A percentile compares a stretch with the other conserved stretches of the same genome.
Conservation (phyloP, 169 alveolate species). For the Eimeria falciformis region DNA sequence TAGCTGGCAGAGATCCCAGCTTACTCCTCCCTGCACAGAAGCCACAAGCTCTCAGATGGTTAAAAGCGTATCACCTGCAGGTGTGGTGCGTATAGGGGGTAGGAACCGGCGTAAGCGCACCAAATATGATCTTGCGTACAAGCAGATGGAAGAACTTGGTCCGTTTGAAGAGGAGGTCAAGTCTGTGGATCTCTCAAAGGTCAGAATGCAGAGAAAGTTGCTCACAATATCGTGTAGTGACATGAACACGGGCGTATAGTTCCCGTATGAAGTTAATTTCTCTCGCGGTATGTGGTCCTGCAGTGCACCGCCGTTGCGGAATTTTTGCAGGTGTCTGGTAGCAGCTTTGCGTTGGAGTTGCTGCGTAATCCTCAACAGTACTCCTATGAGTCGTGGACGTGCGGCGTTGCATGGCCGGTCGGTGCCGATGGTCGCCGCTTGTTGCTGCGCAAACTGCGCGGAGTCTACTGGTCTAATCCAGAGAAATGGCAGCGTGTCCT, state of each 20-base stretch:
- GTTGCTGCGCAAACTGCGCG: conserved; percentile 78
- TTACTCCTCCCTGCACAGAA: conserved; percentile 18
- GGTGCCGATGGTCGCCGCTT: conserved; percentile 82
- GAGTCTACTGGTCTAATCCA: conserved; percentile 77
- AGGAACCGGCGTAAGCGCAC: conserved; percentile 77
- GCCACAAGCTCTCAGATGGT: conserved; percentile 67
- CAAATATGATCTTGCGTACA: conserved; percentile 78
- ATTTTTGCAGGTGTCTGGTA: conserved; percentile 65
- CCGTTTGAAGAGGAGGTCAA: conserved; percentile 78
- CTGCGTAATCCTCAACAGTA: conserved; percentile 75
- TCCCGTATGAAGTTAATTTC: no score
- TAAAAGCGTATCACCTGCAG: conserved; percentile 78
- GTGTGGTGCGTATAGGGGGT: conserved; percentile 75
- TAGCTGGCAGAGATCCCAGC: conserved; percentile 46
- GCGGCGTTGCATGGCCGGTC: conserved; percentile 75
- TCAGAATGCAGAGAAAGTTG: conserved; percentile 39
- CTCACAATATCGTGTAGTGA: no score
- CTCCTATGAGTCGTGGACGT: conserved; percentile 75
- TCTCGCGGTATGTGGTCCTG: no score
- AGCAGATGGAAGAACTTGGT: conserved; percentile 78
- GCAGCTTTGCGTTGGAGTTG: conserved; percentile 76
- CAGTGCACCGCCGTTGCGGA: no score
- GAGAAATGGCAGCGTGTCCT: conserved; percentile 79
- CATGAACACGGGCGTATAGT: no score
- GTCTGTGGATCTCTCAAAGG: conserved; percentile 75